phyloP scores from a whole-genome alignment of 768 basidiomycete species.

The Mycena leptocephala region DNA sequence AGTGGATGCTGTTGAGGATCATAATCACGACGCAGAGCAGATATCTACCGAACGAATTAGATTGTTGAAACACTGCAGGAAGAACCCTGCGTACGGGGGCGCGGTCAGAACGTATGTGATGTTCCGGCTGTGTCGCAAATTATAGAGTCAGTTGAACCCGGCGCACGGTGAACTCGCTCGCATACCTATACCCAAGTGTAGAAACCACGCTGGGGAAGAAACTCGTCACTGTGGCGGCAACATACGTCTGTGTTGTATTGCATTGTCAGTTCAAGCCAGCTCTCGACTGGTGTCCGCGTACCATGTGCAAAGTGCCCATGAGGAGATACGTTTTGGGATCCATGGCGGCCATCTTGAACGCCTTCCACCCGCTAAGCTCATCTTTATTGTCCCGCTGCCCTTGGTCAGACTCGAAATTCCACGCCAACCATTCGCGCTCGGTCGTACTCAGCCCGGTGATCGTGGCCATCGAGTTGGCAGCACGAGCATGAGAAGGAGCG shows the following conservation, averaged over 20 bases:
- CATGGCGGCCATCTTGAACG: slow-evolving; percentile 56
- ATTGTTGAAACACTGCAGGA: too few relatives aligned
- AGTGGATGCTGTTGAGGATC: slow-evolving; percentile 27
- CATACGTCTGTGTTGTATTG: slow-evolving; percentile 12
- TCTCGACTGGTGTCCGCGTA: not conserved
- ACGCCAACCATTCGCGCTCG: slow-evolving; percentile 63
- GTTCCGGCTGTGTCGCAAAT: slow-evolving; percentile 18
- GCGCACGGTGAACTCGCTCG: too few relatives aligned
- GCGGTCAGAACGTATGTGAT: slow-evolving; percentile 34
- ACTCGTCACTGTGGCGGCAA: slow-evolving; percentile 30
- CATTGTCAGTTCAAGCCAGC: not conserved
- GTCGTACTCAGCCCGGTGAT: slow-evolving; percentile 60
- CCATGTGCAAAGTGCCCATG: slow-evolving; percentile 35
- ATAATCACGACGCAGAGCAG: slow-evolving; percentile 32
- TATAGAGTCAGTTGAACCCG: not conserved
- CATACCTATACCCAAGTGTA: slow-evolving; percentile 29
- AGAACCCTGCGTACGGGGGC: slow-evolving; percentile 15
- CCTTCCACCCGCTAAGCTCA: slow-evolving; percentile 50
- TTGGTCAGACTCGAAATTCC: slow-evolving; percentile 61
- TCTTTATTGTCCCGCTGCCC: slow-evolving; percentile 66
- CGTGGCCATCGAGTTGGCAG: slow-evolving; percentile 58
- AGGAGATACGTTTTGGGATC: slow-evolving; percentile 68
- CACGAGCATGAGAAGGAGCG: slow-evolving; percentile 61
- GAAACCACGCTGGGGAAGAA: slow-evolving; percentile 36
- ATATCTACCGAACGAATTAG: not conserved